Evolutionary conservation across 2,329 filamentous ascomycete genomes (phyloP).

Genomic region (Beauveria sp.): DNA sequence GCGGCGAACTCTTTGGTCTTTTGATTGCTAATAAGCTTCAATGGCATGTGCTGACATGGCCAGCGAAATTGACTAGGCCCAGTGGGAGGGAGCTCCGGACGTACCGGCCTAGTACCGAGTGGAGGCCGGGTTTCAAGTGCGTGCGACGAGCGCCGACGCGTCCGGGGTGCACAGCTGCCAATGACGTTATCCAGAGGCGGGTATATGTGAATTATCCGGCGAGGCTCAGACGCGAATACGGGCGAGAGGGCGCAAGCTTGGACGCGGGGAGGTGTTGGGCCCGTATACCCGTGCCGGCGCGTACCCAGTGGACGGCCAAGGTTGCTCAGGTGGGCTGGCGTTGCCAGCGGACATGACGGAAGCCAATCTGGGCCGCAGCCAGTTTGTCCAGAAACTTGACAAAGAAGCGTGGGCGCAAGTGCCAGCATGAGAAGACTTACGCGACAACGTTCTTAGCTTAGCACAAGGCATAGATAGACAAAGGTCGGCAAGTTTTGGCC

Average conservation of each 20-base stretch:
- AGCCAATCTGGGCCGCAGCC: too few relatives aligned
- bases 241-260: neutral
- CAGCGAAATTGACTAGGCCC: neutral
- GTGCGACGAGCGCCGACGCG: neutral
- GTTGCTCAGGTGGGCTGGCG: too few relatives aligned
- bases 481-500: neutral
- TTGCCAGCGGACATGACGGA: too few relatives aligned
- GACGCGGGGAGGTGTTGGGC: too few relatives aligned
- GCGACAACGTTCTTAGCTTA: too few relatives aligned
- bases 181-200: neutral
- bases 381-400: too few relatives aligned
- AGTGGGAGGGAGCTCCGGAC: neutral
- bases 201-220: neutral
- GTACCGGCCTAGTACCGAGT: conserved; percentile 3
- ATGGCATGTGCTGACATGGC: neutral
- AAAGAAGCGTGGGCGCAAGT: too few relatives aligned
- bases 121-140: neutral
- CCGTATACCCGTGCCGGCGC: too few relatives aligned
- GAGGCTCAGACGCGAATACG: neutral
- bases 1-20: too few relatives aligned
- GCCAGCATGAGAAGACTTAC: too few relatives aligned
- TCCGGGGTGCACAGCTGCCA: neutral
- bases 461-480: too few relatives aligned
- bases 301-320: too few relatives aligned
- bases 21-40: neutral